Evolutionary conservation across 2,329 filamentous ascomycete species (phyloP), one percentile per base, ranked within the genome.

Genomic region (Cytospora piceicola): DNA sequence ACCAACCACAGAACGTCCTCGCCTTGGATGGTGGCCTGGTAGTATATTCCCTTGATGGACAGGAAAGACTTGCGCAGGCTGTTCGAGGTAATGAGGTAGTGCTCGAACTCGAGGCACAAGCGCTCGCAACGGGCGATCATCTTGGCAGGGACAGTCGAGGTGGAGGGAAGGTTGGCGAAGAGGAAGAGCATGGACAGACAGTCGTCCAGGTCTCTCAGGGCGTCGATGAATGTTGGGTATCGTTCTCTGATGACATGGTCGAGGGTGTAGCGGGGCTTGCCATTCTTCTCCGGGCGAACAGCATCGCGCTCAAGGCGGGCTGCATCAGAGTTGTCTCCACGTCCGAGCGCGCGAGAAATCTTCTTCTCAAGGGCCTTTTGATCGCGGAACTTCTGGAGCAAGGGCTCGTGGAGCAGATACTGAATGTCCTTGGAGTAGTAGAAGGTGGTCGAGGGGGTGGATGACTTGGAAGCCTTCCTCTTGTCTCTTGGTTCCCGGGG

Each of bases 1-100:
- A 97, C 94, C 49, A 99, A 84, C 95, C 95, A 99, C 70, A 98
- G 83, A 58, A 99, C 91, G 74, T 98, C 94, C 80, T 99, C 94
- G 58, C 95, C 95, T 77, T 97, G 93, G 68, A 99, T 96, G 60
- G 90, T 97, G 29, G 94, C 95, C 81, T 98, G 94, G 80, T 98
- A 99, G 82, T 99, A 99, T 74, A 99, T 98, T 68, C 95, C 95
- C 84, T 99, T 99, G 80, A 99, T 98, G 1, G 93, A 97, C 70
- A 99, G 81, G 82, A 99, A 99, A 0, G 94, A 97, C 82, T 97
- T 98, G 75, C 92, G 91, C 72, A 99, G 82, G 73, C 92, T 93
- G 79, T 96, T 88, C 52, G 94, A 96, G 56, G 90, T 87, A 75
- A 99, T 99, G 69, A 99, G 85, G 79, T 97, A 99, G 82, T 98